Evolutionary conservation across 2,329 filamentous ascomycete genomes (phyloP), one percentile per base, ranked within the genome.

Genomic region (Stagonosporopsis vannaccii): DNA sequence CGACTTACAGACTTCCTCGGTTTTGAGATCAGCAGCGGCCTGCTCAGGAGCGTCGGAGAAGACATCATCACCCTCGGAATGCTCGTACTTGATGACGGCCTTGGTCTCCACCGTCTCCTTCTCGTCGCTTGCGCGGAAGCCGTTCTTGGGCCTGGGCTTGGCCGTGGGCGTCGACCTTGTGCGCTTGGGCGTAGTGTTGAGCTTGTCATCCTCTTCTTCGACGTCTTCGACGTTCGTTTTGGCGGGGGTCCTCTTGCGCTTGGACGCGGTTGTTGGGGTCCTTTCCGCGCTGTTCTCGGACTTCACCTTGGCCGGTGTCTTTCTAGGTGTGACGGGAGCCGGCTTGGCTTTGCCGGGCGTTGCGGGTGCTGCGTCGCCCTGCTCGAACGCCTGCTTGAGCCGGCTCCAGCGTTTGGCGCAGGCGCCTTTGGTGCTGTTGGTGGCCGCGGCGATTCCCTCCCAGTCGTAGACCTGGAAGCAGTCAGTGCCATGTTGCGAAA

Each of bases 351-450:
- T 50, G 5, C 1, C 11, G 9, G 54, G 32, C 1, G 59, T 40
- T 3, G 39, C 17, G 3, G 63, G 60, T 12, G 47, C 36, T 3
- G 46, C 55, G 1, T 49, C 62, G 4, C 62, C 66, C 1, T 56
- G 55, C 39, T 75, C 70, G 19, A 70, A 69, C 1, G 66, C 63
- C 22, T 65, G 51, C 53, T 75, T 76, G 51, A 75, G 66, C 13
- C 73, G 68, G 0, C 63, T 66, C 35, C 68, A 75, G 13, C 72
- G 72, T 65, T 75, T 75, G 0, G 63, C 60, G 2, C 69, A 71
- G 0, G 73, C 71, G 17, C 69, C 72, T 2, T 63, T n/a, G 3
- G 67, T 76, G 17, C 68, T 73, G 12, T 59, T 50, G 58, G 67
- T 71, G 22, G 63, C 56, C 0, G 46, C 9, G 0, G 70, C 73